phyloP scores from a whole-genome alignment of 169 alveolate genomes.

The Eimeria sp. region DNA sequence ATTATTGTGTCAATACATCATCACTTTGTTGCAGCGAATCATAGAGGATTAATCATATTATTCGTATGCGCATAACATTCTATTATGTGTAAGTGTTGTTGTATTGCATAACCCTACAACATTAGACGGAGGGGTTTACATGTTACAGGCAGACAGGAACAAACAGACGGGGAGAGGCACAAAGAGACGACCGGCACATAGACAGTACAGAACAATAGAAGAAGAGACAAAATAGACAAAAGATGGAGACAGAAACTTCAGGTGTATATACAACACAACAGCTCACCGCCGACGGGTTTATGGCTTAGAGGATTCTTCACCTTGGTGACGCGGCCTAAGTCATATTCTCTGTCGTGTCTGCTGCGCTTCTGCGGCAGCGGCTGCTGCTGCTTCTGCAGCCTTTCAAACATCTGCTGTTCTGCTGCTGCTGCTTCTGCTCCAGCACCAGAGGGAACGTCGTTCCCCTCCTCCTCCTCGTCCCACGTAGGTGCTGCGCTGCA shows the following conservation, averaged over 20 bases:
- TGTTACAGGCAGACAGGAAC: too few relatives aligned
- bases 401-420: slow-evolving; percentile 38
- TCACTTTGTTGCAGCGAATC: too few relatives aligned
- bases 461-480: slow-evolving; percentile 57
- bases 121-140: not conserved
- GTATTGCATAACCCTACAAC: too few relatives aligned
- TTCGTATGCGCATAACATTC: too few relatives aligned
- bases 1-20: too few relatives aligned
- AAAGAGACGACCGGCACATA: too few relatives aligned
- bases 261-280: not conserved
- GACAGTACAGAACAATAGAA: too few relatives aligned
- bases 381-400: slow-evolving; percentile 80
- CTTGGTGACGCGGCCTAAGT: slow-evolving; percentile 84
- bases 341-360: slow-evolving; percentile 87
- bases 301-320: not conserved
- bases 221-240: too few relatives aligned
- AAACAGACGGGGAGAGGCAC: too few relatives aligned
- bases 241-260: not conserved
- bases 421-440: not conserved
- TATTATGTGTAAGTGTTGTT: too few relatives aligned
- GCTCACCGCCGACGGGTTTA: slow-evolving; percentile 67
- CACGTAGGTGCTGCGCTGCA: slow-evolving; percentile 27
- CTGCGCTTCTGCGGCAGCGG: slow-evolving; percentile 79
- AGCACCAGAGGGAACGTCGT: not conserved
- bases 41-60: too few relatives aligned